phyloP scores from a whole-genome alignment of 805 yeast species.

The Priceomyces medius region DNA sequence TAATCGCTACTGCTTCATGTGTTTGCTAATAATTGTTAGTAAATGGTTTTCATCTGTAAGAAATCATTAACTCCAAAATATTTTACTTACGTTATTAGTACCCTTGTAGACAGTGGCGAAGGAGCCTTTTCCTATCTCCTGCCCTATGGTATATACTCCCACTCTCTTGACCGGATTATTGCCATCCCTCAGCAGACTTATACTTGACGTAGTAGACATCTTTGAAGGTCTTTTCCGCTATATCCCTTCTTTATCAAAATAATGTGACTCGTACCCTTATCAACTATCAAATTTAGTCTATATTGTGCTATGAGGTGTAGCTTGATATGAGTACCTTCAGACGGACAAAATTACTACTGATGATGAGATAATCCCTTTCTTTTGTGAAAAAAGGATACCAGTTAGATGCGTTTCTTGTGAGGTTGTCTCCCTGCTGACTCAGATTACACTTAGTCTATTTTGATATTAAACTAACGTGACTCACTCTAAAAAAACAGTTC shows the following conservation, averaged over 20 bases:
- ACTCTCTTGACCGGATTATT: constrained; percentile 17
- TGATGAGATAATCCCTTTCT: neutral
- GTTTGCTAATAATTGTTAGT: constrained; percentile 23
- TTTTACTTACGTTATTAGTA: constrained; percentile 34
- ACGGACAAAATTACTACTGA: neutral
- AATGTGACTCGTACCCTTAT: neutral
- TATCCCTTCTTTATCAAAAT: neutral
- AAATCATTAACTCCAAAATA: neutral
- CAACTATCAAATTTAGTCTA: neutral
- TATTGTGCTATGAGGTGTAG: neutral
- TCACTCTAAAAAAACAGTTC: neutral
- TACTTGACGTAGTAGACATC: constrained; percentile 3
- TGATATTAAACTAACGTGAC: neutral
- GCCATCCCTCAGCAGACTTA: constrained; percentile 1
- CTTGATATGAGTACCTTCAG: neutral
- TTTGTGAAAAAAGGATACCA: neutral
- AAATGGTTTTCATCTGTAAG: neutral
- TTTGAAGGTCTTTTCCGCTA: neutral
- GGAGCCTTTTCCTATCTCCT: constrained; percentile 92
- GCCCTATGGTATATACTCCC: constrained; percentile 60
- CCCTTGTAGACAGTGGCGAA: constrained; percentile 96
- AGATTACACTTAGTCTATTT: neutral
- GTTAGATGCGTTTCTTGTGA: neutral
- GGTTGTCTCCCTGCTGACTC: neutral
- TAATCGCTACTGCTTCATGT: constrained; percentile 75